Percentiles rank a stretch among this genome's conserved stretches.
These are phyloP conservation scores for Spirogloea muscicola DNA, from an alignment of 139 green algal genomes.

Conservation along the genomic window DNA sequence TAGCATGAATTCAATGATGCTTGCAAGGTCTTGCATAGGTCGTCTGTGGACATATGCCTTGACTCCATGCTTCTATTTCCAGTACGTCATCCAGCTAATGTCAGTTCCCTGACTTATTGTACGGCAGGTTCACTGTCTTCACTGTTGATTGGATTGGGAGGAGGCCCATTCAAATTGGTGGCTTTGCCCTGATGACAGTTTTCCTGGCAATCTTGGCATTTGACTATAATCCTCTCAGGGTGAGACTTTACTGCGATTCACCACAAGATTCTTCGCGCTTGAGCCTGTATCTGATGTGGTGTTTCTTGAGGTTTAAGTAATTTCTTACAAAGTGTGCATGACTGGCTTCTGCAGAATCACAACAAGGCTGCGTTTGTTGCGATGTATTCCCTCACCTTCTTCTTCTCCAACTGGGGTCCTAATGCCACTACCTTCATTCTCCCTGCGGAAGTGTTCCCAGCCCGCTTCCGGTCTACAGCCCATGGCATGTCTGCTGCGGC, in stretches of 20 bases:
- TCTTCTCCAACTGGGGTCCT: conserved; percentile 61
- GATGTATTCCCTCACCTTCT: conserved; percentile 51
- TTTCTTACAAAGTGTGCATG: no score
- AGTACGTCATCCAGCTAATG: no score
- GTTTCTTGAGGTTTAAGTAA: no score
- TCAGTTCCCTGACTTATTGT: no score
- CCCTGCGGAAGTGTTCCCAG: conserved; percentile 51
- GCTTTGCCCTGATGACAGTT: conserved; percentile 59
- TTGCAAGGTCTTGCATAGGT: no score
- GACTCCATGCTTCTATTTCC: no score
- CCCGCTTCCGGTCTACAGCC: conserved; percentile 47
- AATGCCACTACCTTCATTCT: conserved; percentile 61
- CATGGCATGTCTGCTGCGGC: conserved; percentile 54
- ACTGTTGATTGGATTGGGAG: conserved; percentile 51
- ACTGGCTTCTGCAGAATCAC: not conserved
- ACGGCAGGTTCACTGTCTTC: conserved; percentile 36
- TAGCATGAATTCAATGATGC: no score
- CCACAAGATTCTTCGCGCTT: no score
- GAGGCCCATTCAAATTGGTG: conserved; percentile 47
- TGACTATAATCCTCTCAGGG: not conserved
- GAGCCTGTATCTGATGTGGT: no score
- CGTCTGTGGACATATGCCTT: no score
- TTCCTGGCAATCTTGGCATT: conserved; percentile 44
- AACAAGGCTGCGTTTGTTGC: conserved; percentile 20
- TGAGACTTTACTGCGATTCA: not conserved